Base-by-base conservation (phyloP, 2,329 filamentous ascomycete genomes). In the Scorias spongiosa region DNA sequence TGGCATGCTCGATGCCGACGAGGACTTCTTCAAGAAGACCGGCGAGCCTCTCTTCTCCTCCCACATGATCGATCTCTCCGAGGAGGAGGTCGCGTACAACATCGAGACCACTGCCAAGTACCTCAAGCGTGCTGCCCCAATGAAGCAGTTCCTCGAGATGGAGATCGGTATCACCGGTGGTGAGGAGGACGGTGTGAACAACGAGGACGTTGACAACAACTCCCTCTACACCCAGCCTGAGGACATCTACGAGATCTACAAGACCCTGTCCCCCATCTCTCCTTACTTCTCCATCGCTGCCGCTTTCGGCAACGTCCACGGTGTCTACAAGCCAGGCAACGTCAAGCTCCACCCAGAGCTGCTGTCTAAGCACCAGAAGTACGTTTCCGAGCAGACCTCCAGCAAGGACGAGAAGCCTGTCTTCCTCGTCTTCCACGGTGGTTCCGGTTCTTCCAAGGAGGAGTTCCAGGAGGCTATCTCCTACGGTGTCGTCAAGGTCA, bases 71-170 rank as follows among this genome's bases (percentile, higher is more conserved):
- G 91, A 98, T 68, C 71, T 95, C 58, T 91, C 84, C 20, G 91
- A 95, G 73, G 89, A 96, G 74, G 63, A 77, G 36, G 83, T 94
- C 53, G 77, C 91, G 49, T 86, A 76, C 70, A 96, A 98, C 78
- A 82, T 98, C 60, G 65, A 81, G 63, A 95, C 85, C 63, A 96
- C 89, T 49, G 84, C 84, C 63, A 78, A 81, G 66, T 95, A 98
- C 75, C 78, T 96, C 51, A 81, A 94, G 79, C 84, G 89, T 56
- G 85, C 83, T 63, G 86, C 87, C 41, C 87, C 88, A 57, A 86
- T 95, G 85, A 94, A 93, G 77, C 87, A 95, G 70, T 96, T 86
- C 86, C 79, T 98, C 55, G 91, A 98, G 78, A 98, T 96, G 89
- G 81, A 87, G 70, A 86, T 93, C 53, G 85, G 83, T 63, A 93